These are phyloP conservation scores for Forsythia viridissima DNA, from an alignment of 257 asterid species.

Conservation along the genomic window DNA sequence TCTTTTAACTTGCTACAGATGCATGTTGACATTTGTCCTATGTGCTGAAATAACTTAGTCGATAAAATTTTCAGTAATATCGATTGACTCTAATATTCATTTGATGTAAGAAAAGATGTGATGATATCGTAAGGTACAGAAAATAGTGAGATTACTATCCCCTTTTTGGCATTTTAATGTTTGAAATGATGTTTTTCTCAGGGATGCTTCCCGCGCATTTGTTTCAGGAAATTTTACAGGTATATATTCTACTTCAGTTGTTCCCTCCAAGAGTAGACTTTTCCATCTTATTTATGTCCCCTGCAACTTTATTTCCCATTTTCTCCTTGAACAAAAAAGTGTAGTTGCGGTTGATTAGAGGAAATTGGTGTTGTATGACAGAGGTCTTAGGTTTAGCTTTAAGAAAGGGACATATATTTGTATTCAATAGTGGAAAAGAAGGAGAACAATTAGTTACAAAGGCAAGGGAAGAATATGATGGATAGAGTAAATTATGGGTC, in stretches of 20 bases:
- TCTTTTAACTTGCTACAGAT: background rate
- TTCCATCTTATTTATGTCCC: background rate
- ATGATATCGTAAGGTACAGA: background rate
- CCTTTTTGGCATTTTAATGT: slow-evolving; percentile 4
- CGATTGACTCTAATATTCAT: background rate
- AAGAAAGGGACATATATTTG: background rate
- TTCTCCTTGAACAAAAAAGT: slow-evolving; percentile 4
- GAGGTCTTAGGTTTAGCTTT: background rate
- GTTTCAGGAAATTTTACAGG: slow-evolving; percentile 95
- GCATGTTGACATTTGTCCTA: background rate
- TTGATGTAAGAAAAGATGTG: slow-evolving; percentile 5
- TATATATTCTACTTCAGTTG: slow-evolving; percentile 22
- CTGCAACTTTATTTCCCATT: background rate
- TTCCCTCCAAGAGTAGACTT: background rate
- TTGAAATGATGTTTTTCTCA: slow-evolving; percentile 29
- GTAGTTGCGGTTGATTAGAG: background rate
- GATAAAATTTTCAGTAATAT: background rate
- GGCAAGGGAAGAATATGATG: background rate
- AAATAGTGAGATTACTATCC: slow-evolving; percentile 16
- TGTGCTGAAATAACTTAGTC: background rate
- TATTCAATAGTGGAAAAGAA: background rate
- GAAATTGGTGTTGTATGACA: slow-evolving; percentile 9
- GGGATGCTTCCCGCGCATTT: slow-evolving; percentile 98
- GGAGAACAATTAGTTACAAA: background rate
- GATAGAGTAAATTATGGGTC: background rate